These are phyloP conservation scores for Mycena filopes DNA, from an alignment of 768 basidiomycete species.

Conservation along the genomic window DNA sequence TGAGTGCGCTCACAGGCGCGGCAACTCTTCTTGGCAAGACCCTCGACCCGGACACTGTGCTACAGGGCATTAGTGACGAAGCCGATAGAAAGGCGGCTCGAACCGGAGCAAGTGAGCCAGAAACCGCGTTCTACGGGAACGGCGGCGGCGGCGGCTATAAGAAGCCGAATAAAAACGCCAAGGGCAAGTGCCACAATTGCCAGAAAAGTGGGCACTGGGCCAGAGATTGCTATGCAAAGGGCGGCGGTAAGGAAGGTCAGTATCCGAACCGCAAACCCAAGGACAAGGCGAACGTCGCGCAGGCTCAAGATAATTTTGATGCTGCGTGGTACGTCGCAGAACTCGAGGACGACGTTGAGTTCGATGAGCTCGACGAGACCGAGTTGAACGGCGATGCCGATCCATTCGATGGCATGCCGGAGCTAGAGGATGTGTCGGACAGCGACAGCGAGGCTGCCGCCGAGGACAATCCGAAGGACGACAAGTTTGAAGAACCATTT, in stretches of 20 bases:
- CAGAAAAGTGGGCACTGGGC: neutral
- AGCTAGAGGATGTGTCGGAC: neutral
- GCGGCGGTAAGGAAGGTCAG: neutral
- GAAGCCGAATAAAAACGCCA: neutral
- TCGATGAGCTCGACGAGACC: neutral
- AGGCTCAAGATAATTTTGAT: neutral
- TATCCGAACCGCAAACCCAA: neutral
- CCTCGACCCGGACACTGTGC: too few species aligned
- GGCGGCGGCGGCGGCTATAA: neutral
- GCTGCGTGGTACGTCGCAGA: neutral
- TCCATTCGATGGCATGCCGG: neutral
- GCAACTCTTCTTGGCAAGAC: neutral
- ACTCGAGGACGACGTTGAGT: too few species aligned
- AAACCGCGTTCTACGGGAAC: slow-evolving; percentile 3
- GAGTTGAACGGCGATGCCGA: neutral
- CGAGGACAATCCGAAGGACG: neutral
- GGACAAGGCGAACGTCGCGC: neutral
- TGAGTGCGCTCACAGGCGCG: neutral
- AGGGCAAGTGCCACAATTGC: neutral
- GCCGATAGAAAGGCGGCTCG: too few species aligned
- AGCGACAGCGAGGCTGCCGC: neutral
- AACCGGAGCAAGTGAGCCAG: neutral
- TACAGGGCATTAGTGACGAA: too few species aligned
- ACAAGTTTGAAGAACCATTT: neutral
- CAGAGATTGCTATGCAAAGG: neutral